These are phyloP conservation scores for Leptographium wingfieldii DNA, from an alignment of 2,329 filamentous ascomycete species.

Conservation along the genomic window DNA sequence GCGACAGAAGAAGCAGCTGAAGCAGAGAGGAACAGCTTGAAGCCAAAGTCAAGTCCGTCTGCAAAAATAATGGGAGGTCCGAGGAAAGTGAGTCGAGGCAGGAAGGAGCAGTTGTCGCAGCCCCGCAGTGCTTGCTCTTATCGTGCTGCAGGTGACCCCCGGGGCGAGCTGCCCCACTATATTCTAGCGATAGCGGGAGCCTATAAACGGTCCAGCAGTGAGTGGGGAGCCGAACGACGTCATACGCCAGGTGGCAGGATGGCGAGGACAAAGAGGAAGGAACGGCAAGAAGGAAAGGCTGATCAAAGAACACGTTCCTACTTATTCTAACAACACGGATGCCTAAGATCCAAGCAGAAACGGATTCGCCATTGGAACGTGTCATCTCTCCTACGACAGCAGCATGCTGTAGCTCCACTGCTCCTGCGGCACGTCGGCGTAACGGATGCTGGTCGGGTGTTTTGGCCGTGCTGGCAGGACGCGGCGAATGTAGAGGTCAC, in stretches of 20 bases:
- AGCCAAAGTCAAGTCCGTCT: not conserved
- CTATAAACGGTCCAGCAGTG: not conserved
- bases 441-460: slow-evolving; percentile 3
- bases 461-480: slow-evolving; percentile 1
- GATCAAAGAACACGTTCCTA: too few relatives aligned
- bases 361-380: too few relatives aligned
- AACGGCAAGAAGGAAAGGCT: too few relatives aligned
- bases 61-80: too few relatives aligned
- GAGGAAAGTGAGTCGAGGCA: too few relatives aligned
- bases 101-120: too few relatives aligned
- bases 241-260: not conserved
- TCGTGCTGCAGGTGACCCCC: not conserved
- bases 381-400: not conserved
- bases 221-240: not conserved
- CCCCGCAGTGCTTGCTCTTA: too few relatives aligned
- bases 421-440: not conserved
- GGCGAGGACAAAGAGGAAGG: too few relatives aligned
- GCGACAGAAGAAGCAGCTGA: not conserved
- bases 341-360: too few relatives aligned
- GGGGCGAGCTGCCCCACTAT: not conserved
- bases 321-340: too few relatives aligned
- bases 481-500: slow-evolving; percentile 1
- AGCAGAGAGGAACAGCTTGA: not conserved
- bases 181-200: not conserved
- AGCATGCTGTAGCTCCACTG: slow-evolving; percentile 2